Base-by-base conservation (phyloP, 116 monocot species). In the Iris pallida region DNA sequence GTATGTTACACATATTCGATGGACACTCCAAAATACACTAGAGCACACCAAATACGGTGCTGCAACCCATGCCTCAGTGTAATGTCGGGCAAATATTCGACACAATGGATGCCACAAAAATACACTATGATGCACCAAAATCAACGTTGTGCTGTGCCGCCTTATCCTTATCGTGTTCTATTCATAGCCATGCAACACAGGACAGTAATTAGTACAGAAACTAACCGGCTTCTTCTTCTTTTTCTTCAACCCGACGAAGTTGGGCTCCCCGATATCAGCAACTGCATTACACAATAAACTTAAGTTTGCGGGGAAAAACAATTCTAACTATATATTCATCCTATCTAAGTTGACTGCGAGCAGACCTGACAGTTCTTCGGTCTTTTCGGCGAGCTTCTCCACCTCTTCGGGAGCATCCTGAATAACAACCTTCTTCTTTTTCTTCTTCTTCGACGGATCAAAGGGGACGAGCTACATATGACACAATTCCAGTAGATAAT, bases 401-500 rank as follows among this genome's bases (percentile, higher is more conserved):
- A 79, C 85, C 66, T 92, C 92, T 12, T 92, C 87, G 30, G 68
- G 45, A 47, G 85, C 58, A 20, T 92, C 90, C 68, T 87, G 83
- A 61, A 92, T 75, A 0, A 89, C 81, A 16, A 85, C 85, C 75
- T 97, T 97, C 85, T 96, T 95, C 92, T 96, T 97, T 71, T 92
- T 92, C 81, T 97, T 97, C 81, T 97, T 97, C 83, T 96, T 92
- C 5, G 92, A 66, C 4, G 96, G 89, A 73, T 92, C 96, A 61
- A 96, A 96, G 1, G 96, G 96, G 20, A 79, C 83, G 71, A 91
- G 66, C 96, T 96, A 47, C 41, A 78, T 20, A 11, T n/a, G 67
- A 46, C 71, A 57, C 63, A 66, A 55, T 8, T 40, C 41, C 40
- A 41, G 9, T 53, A 7, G 7, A 45, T 55, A 63, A 63, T 6